These are phyloP conservation scores for Saccharomycopsis schoenii DNA, from an alignment of 805 yeast genomes.

Conservation along the genomic window DNA sequence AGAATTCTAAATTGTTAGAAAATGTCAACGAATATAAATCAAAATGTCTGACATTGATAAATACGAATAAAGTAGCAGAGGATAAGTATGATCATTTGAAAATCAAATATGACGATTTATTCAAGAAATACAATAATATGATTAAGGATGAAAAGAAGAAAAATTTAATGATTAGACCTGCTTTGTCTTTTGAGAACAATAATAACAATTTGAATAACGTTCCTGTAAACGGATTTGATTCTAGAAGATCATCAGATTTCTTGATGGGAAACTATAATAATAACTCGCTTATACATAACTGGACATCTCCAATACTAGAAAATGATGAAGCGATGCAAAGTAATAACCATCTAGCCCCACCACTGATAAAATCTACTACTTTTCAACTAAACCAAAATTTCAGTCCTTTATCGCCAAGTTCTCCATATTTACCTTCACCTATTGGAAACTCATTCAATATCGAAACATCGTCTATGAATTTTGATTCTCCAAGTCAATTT, in stretches of 20 bases:
- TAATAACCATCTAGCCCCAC: background rate
- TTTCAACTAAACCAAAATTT: background rate
- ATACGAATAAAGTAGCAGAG: slow-evolving; percentile 2
- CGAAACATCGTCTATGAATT: slow-evolving; percentile 7
- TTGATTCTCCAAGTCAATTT: background rate
- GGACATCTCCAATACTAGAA: background rate
- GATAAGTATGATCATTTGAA: slow-evolving; percentile 12
- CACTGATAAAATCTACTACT: background rate
- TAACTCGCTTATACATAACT: background rate
- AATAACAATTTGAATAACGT: background rate
- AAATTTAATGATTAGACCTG: background rate
- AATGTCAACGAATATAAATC: background rate
- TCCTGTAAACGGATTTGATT: background rate
- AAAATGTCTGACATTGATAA: slow-evolving; percentile 1
- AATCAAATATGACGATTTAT: slow-evolving; percentile 18
- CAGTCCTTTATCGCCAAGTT: background rate
- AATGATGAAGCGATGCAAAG: background rate
- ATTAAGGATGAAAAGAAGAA: slow-evolving; percentile 5
- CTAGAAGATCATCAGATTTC: background rate
- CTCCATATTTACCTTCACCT: background rate
- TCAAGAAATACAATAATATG: slow-evolving; percentile 4
- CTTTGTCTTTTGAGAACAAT: background rate
- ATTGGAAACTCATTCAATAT: slow-evolving; percentile 9
- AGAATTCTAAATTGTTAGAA: slow-evolving; percentile 6
- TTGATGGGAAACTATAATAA: background rate